Evolutionary conservation across 176 grass and related monocot species (phyloP), one percentile per base, ranked within the genome.

Genomic region (Puya raimondii): DNA sequence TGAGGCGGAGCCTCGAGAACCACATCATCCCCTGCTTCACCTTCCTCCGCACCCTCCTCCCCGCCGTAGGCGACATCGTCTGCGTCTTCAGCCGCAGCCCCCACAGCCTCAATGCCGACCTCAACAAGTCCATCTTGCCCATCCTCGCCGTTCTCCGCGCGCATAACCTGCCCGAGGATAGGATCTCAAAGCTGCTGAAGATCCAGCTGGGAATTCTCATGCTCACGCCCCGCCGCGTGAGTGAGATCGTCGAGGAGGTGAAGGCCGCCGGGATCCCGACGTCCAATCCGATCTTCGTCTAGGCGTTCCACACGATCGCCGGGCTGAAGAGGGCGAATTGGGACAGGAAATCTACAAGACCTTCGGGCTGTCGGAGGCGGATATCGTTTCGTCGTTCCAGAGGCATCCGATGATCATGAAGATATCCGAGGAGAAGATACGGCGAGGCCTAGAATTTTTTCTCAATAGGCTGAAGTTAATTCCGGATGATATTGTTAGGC

Each of bases 331-430:
- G 16, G 1, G 3, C 65, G 5, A 85, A 56, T 15, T 53, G 79
- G 50, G 73, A 88, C 69, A 78, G 58, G 51, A 85, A 88, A 4
- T 78, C 3, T 84, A 49, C 47, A 48, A 10, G 13, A 70, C 70
- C 50, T 51, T 89, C 1, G 82, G 86, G 2, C 15, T 74, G 61
- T 69, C 79, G 1, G 71, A 89, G 63, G 26, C 10, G 1, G 48
- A 65, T 51, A 68, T 89, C 12, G 11, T 49, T 53, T 68, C 42
- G 15, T 82, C 86, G 12, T 69, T 82, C 68, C 77, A 58, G 74
- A 82, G 5, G 25, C 65, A 76, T 16, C 79, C 82, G 51, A 29
- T 12, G 3, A 49, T 69, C 13, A 27, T 82, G 12, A 21, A 52
- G 13, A 4, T 49, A 1, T 53, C 79, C 0, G 86, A 79, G 0